These are phyloP conservation scores for Nosema bombycis DNA, from an alignment of 371 early-diverging fungal species.

Conservation along the genomic window DNA sequence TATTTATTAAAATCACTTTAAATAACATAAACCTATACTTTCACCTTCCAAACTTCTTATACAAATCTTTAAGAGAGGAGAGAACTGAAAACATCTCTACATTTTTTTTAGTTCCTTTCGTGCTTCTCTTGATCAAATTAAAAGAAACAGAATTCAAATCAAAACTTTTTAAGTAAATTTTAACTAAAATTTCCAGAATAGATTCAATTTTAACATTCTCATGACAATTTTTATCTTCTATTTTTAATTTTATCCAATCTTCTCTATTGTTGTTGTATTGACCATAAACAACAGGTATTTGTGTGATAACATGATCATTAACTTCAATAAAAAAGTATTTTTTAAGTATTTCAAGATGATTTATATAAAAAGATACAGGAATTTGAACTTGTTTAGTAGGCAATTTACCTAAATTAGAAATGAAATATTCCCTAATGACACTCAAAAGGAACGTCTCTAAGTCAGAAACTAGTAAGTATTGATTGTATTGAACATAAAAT, in stretches of 20 bases:
- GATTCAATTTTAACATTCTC: conserved; percentile 29
- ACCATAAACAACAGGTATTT: conserved; percentile 14
- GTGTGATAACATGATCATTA: neutral
- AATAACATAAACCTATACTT: neutral
- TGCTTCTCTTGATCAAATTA: conserved; percentile 28
- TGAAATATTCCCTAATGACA: conserved; percentile 26
- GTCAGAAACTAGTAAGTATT: conserved; percentile 26
- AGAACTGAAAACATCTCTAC: conserved; percentile 29
- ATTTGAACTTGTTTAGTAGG: conserved; percentile 5
- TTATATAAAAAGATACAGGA: neutral
- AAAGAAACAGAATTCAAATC: conserved; percentile 18
- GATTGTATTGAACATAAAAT: conserved; percentile 27
- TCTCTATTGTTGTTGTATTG: neutral
- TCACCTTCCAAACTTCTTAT: conserved; percentile 49
- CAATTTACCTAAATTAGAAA: conserved; percentile 45
- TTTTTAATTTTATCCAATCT: conserved; percentile 18
- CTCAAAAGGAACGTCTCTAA: neutral
- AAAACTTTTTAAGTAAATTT: conserved; percentile 13
- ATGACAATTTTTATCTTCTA: neutral
- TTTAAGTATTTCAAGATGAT: conserved; percentile 22
- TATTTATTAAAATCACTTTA: too few relatives aligned
- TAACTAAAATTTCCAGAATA: conserved; percentile 2
- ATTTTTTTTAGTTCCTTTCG: conserved; percentile 29
- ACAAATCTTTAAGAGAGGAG: conserved; percentile 34
- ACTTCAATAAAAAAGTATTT: conserved; percentile 42